These are phyloP conservation scores for Pseudogymnoascus sp. DNA, from an alignment of 2,329 filamentous ascomycete species.

Conservation along the genomic window DNA sequence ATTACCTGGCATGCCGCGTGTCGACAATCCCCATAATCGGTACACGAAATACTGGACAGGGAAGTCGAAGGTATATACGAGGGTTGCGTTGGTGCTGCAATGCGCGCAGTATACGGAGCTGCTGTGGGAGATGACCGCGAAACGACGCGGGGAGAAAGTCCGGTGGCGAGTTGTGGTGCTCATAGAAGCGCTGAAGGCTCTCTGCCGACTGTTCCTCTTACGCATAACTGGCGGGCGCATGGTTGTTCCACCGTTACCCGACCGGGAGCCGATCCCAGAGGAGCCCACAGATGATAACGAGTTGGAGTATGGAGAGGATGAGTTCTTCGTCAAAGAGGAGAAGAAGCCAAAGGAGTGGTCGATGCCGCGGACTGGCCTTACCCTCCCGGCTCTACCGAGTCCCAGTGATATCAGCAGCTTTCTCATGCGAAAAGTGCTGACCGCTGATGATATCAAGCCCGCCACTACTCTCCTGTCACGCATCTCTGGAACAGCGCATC, in stretches of 20 bases:
- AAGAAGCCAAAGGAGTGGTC: constrained; percentile 53
- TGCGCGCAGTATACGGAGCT: constrained; percentile 92
- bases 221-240: constrained; percentile 76
- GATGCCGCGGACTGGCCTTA: constrained; percentile 90
- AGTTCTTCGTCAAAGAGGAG: constrained; percentile 30
- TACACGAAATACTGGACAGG: constrained; percentile 61
- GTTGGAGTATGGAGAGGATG: constrained; percentile 33
- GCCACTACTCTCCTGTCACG: constrained; percentile 78
- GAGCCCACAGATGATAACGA: constrained; percentile 36
- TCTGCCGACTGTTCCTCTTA: constrained; percentile 72
- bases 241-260: constrained; percentile 75
- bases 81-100: constrained; percentile 73
- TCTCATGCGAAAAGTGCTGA: constrained; percentile 80
- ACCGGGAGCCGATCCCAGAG: constrained; percentile 69
- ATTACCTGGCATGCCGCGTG: constrained; percentile 42
- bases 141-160: constrained; percentile 70
- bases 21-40: constrained; percentile 47
- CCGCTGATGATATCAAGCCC: constrained; percentile 92
- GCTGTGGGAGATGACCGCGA: constrained; percentile 95
- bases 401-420: constrained; percentile 78
- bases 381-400: constrained; percentile 73
- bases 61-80: constrained; percentile 62
- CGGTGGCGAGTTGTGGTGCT: constrained; percentile 83
- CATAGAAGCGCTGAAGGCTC: constrained; percentile 76
- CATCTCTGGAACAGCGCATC: constrained; percentile 61